Evolutionary conservation across 2,329 filamentous ascomycete species (phyloP), one percentile per base, ranked within the genome.

Genomic region (Amauroascus verrucosus): DNA sequence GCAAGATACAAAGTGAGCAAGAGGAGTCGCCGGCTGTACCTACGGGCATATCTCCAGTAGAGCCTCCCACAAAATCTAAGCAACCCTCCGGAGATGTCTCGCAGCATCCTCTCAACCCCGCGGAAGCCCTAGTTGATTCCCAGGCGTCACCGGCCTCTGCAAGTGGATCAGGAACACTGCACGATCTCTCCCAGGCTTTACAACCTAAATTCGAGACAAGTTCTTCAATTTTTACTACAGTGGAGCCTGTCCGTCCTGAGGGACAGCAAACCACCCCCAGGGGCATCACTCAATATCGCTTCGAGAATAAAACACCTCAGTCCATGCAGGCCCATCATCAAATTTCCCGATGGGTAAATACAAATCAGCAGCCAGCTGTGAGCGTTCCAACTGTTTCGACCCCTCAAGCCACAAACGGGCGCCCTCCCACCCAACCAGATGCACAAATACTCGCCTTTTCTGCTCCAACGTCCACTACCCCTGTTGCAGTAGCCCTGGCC

Each of bases 1-100:
- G 75, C 37, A 77, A 82, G 54, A 77, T 93, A 47, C 81, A 90
- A 65, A 75, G 77, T 62, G 55, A 52, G 14, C 30, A 38, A 38
- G 16, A 38, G 8, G n/a, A 26, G 32, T 13, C 50, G 8, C 14
- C 50, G 30, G n/a, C 50, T 3, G 14, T 18, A 20, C 22, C 41
- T 11, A 38, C 16, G n/a, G 2, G 3, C 8, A 20, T 13, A 24
- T 24, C 26, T 2, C 38, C 24, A 18, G 2, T n/a, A 22, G 38
- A 51, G 18, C 38, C 13, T 13, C 37, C 30, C 16, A 7, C 24
- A n/a, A 52, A 37, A 14, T n/a, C 40, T 38, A 11, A 13, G 28
- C 30, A 35, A 18, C 3, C 8, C 4, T 16, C 32, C 11, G 50
- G 13, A 16, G 33, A 46, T 6, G 30, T 35, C 7, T n/a, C 30